Evolutionary conservation across 257 asterid genomes (phyloP), one percentile per base, ranked within the genome.

Genomic region (Primulina tabacum): DNA sequence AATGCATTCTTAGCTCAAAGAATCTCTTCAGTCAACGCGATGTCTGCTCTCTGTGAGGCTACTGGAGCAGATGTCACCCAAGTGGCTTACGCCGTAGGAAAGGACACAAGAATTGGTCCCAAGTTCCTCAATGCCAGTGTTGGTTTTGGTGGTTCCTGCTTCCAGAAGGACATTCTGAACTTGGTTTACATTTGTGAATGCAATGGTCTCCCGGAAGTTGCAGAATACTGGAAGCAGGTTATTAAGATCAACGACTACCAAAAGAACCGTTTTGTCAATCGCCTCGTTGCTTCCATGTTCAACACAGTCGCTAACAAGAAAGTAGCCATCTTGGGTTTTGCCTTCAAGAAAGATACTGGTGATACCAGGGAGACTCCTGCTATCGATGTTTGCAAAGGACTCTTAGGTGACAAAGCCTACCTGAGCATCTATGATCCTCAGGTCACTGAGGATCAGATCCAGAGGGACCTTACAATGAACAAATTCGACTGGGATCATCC

Each of bases 401-500:
- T 90, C 7, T 66, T 90, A 62, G 95, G 90, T 0, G 97, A 90
- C 79, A 90, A 86, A 72, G 97, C 97, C 12, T 78, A 66, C 53
- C 38, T 90, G 82, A 86, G 97, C 90, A 90, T 90, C 64, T 90
- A 86, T 4, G 97, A 90, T 60, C 97, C 97, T 18, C 97, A 88
- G 78, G 97, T 90, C 60, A 81, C 85, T 0, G 95, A 88, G 74
- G 97, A 90, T 72, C 97, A 90, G 75, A 86, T 90, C 80, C 95
- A 90, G 79, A 79, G 95, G 66, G 97, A 90, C 77, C 95, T 90
- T n/a, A 69, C 88, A 3, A 81, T 90, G 97, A 88, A 88, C 67
- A 84, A 87, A 72, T 90, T 88, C 60, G 97, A 90, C 43, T 90
- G 97, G 97, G 97, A 90, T 76, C 97, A 90, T 68, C 97, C 96